Percentiles rank a stretch among this genome's conserved stretches.
phyloP scores from a whole-genome alignment of 805 yeast genomes.

The Cyberlindnera maritima region DNA sequence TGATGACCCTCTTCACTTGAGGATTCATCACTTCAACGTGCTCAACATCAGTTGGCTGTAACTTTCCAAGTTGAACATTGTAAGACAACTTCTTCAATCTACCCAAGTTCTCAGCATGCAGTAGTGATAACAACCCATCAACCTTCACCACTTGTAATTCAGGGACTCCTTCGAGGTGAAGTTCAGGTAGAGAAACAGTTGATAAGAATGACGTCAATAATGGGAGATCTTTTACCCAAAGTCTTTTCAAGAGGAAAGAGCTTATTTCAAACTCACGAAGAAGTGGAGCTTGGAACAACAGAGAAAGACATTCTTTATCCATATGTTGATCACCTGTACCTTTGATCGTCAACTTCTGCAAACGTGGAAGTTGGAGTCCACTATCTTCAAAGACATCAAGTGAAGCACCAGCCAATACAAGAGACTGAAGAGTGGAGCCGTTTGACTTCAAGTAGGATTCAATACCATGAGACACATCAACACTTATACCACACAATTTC shows the following conservation, averaged over 20 bases:
- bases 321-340: not conserved
- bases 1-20: not conserved
- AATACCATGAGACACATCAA: not conserved
- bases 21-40: not conserved
- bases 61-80: not conserved
- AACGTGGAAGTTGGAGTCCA: not conserved
- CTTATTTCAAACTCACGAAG: not conserved
- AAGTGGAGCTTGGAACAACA: not conserved
- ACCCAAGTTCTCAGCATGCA: not conserved
- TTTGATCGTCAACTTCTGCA: not conserved
- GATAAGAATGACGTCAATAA: not conserved
- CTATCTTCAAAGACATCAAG: not conserved
- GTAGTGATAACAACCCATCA: not conserved
- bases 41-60: not conserved
- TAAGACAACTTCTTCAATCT: not conserved
- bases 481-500: not conserved
- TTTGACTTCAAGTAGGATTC: not conserved
- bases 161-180: not conserved
- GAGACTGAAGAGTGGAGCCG: not conserved
- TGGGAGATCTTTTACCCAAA: not conserved
- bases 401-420: not conserved
- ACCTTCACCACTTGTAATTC: not conserved
- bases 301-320: not conserved
- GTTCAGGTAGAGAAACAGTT: not conserved
- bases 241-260: not conserved